Conservation (phyloP, 163 green algal genomes). For the Chlamydomonas reinhardtii region DNA sequence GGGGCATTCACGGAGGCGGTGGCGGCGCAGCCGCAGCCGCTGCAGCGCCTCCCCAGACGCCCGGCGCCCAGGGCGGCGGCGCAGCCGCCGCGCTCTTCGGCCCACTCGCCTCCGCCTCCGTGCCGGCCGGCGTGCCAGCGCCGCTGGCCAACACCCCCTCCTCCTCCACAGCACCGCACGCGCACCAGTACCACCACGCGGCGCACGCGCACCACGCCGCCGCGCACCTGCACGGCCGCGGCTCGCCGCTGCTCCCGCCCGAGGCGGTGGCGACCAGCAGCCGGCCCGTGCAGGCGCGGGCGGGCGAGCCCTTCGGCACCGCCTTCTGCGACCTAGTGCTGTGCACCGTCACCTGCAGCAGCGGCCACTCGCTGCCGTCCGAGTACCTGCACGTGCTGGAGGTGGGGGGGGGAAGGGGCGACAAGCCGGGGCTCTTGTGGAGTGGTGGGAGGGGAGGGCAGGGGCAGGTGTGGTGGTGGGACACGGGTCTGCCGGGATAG, state of each 20-base stretch:
- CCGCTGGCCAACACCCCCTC: too few relatives aligned
- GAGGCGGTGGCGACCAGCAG: not conserved
- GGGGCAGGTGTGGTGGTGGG: too few relatives aligned
- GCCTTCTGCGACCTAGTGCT: slow-evolving; percentile 1
- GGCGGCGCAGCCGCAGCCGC: not conserved
- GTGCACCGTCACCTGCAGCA: slow-evolving; percentile 14
- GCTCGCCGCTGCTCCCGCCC: not conserved
- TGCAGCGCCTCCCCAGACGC: not conserved
- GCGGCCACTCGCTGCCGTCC: slow-evolving; percentile 16
- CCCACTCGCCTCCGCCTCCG: too few relatives aligned
- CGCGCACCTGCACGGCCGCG: too few relatives aligned
- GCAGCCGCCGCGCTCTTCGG: not conserved
- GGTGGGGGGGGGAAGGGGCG: not conserved
- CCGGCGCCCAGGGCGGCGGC: not conserved
- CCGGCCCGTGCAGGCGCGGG: not conserved
- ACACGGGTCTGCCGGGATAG: too few relatives aligned
- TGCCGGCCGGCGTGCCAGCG: too few relatives aligned
- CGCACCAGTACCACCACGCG: too few relatives aligned
- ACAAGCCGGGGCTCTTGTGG: not conserved
- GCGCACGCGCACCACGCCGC: too few relatives aligned
- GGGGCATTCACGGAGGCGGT: not conserved
- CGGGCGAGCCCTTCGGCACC: slow-evolving; percentile 1
- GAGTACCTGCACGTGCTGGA: slow-evolving; percentile 43
- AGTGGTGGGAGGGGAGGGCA: too few relatives aligned
- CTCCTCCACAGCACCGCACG: too few relatives aligned